phyloP scores from a whole-genome alignment of 768 basidiomycete species.

The Rhodotorula paludigena region DNA sequence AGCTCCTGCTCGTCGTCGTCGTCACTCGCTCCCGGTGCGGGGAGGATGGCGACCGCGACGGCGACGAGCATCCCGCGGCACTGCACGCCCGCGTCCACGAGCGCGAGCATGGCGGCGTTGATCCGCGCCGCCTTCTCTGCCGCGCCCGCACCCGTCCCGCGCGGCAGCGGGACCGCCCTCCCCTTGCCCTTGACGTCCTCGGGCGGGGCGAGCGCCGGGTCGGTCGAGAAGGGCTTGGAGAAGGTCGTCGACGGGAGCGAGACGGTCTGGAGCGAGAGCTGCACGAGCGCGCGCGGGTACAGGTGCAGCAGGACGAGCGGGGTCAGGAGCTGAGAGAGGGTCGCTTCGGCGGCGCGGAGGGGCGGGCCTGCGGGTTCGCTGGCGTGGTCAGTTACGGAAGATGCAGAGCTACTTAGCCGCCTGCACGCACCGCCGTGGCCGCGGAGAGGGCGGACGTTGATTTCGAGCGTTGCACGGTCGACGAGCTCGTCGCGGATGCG shows the following conservation, averaged over 20 bases:
- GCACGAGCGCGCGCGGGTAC: slow-evolving; percentile 50
- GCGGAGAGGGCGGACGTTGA: slow-evolving; percentile 48
- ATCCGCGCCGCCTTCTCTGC: slow-evolving; percentile 44
- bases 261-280: slow-evolving; percentile 49
- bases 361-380: slow-evolving; percentile 43
- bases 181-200: slow-evolving; percentile 17
- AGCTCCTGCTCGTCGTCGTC: slow-evolving; percentile 31
- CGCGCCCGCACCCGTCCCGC: slow-evolving; percentile 1
- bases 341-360: slow-evolving; percentile 44
- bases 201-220: slow-evolving; percentile 14
- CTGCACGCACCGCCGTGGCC: slow-evolving; percentile 41
- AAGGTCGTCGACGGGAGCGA: slow-evolving; percentile 40
- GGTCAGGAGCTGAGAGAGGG: slow-evolving; percentile 43
- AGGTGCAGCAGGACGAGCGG: slow-evolving; percentile 46
- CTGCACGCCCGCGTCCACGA: slow-evolving; percentile 46
- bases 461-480: slow-evolving; percentile 48
- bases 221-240: slow-evolving; percentile 26
- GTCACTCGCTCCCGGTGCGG: neutral
- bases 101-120: slow-evolving; percentile 47
- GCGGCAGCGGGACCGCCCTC: neutral
- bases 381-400: neutral
- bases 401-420: neutral
- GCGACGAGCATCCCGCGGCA: slow-evolving; percentile 44
- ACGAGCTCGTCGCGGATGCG: slow-evolving; percentile 48
- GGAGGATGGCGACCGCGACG: slow-evolving; percentile 37